These are phyloP conservation scores for Rhizomucor pusillus DNA, from an alignment of 371 early-diverging fungal species.

Conservation along the genomic window DNA sequence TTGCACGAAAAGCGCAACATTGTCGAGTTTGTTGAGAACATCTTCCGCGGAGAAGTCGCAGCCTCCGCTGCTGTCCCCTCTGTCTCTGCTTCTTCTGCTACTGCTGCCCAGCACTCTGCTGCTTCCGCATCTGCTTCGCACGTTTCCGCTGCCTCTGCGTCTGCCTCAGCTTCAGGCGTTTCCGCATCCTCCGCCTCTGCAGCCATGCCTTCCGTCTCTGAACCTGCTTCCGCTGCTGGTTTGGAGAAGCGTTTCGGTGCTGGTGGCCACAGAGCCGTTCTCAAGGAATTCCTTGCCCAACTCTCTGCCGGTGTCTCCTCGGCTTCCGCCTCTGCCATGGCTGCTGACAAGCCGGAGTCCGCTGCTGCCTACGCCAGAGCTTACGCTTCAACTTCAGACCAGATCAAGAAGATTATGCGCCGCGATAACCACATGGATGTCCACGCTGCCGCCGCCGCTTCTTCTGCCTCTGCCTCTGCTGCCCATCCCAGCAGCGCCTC, in stretches of 20 bases:
- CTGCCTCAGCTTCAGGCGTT: slow-evolving; percentile 1
- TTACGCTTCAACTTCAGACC: not conserved
- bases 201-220: not conserved
- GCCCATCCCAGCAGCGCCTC: not conserved
- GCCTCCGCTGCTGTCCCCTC: not conserved
- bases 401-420: not conserved
- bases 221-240: not conserved
- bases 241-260: not conserved
- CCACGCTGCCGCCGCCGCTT: not conserved
- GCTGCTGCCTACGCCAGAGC: not conserved
- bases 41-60: slow-evolving; percentile 2
- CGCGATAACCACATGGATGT: not conserved
- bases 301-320: not conserved
- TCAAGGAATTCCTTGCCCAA: not conserved
- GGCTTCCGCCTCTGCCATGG: not conserved
- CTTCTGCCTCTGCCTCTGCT: not conserved
- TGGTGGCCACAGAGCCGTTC: not conserved
- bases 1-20: slow-evolving; percentile 4
- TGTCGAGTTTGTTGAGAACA: slow-evolving; percentile 6
- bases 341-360: not conserved
- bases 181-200: not conserved
- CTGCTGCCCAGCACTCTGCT: not conserved
- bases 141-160: not conserved
- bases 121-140: slow-evolving; percentile 3
- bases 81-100: not conserved